Conservation (phyloP, 179 eudicot genomes). For the Carnegiea gigantea region DNA sequence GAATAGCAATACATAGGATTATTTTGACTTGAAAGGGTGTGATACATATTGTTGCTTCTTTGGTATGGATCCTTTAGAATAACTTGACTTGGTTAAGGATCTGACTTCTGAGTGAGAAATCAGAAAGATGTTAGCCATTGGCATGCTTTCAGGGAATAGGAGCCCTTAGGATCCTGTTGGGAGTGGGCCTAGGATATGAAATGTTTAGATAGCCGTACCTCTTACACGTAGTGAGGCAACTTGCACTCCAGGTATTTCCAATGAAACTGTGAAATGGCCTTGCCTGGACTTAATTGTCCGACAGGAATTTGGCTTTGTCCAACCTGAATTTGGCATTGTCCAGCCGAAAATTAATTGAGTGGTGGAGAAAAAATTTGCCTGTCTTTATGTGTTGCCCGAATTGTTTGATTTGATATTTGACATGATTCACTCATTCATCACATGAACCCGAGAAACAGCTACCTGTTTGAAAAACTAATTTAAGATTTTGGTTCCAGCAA, state of each 20-base stretch:
- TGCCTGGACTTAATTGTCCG: neutral
- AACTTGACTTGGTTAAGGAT: neutral
- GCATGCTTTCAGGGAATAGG: neutral
- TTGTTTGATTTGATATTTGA: neutral
- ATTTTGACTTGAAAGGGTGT: neutral
- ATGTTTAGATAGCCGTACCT: neutral
- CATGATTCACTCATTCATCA: no score
- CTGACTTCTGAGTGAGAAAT: neutral
- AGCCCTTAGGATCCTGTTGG: neutral
- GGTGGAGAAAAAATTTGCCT: neutral
- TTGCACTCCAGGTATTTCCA: neutral
- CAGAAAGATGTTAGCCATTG: neutral
- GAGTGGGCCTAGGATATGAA: neutral
- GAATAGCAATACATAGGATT: neutral
- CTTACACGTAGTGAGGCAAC: neutral
- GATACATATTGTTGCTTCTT: neutral
- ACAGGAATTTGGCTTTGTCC: neutral
- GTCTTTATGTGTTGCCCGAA: neutral
- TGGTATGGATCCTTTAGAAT: neutral
- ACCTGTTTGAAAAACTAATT: no score
- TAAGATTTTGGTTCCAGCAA: neutral
- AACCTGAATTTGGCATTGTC: neutral
- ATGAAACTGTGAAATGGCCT: neutral
- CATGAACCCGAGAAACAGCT: no score
- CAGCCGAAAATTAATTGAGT: no score